These are phyloP conservation scores for Rubus parviflorus DNA, from an alignment of 306 rosid species.

Conservation along the genomic window DNA sequence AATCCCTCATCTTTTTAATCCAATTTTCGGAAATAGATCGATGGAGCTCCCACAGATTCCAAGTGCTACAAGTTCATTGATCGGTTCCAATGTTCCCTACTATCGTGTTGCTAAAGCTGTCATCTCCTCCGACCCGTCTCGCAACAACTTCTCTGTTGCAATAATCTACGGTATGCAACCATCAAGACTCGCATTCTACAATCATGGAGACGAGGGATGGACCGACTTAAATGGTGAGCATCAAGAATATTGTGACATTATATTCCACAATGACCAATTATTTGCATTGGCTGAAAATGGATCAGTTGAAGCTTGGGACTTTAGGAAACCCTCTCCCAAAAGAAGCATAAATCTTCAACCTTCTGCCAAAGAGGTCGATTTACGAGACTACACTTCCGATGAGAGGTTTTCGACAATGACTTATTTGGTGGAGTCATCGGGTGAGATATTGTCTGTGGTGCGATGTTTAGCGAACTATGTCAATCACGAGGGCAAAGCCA, in stretches of 20 bases:
- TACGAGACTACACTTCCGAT: not conserved
- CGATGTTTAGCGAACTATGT: not conserved
- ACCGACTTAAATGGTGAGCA: not conserved
- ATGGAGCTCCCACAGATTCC: not conserved
- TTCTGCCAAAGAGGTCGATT: not conserved
- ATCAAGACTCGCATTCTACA: not conserved
- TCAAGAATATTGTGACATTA: not conserved
- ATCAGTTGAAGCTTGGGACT: not conserved
- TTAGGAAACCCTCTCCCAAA: not conserved
- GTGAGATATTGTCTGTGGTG: not conserved
- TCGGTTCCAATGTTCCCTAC: not conserved
- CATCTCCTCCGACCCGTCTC: not conserved
- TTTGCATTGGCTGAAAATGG: not conserved
- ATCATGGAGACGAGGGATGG: not conserved
- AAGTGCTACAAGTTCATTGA: not conserved
- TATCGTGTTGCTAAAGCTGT: slow-evolving; percentile 1
- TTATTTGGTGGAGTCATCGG: slow-evolving; percentile 8
- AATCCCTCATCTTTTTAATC: not conserved
- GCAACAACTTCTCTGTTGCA: not conserved
- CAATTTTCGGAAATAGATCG: not conserved
- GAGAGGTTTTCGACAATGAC: not conserved
- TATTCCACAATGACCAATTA: not conserved
- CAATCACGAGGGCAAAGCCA: not conserved
- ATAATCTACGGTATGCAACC: not conserved
- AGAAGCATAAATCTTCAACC: not conserved